Conservation (phyloP, 495 filamentous ascomycete genomes). For the Penicillium macrosclerotiorum region DNA sequence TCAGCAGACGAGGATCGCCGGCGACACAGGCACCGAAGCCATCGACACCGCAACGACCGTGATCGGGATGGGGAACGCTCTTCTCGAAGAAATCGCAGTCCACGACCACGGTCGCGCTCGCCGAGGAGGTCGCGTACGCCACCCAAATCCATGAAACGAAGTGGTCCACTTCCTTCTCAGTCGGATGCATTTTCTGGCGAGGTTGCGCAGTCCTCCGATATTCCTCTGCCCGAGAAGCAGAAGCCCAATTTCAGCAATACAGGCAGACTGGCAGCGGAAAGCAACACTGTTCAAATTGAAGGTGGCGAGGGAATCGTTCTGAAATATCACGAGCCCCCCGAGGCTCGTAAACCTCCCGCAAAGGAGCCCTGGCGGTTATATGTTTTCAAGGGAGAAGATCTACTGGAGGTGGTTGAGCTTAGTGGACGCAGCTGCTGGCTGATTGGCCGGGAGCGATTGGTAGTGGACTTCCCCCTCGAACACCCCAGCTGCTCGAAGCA, state of each 20-base stretch:
- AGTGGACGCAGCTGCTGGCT: constrained; percentile 82
- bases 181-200: constrained; percentile 62
- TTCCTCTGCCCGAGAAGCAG: constrained; percentile 61
- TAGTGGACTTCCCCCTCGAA: constrained; percentile 81
- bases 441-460: constrained; percentile 71
- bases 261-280: constrained; percentile 81
- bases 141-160: constrained; percentile 33
- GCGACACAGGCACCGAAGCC: constrained; percentile 33
- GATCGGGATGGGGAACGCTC: constrained; percentile 23
- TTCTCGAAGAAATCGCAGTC: constrained; percentile 26
- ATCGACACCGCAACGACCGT: constrained; percentile 28
- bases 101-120: constrained; percentile 34
- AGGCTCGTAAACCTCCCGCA: constrained; percentile 81
- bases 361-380: constrained; percentile 85
- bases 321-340: constrained; percentile 94
- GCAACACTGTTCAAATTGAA: constrained; percentile 75
- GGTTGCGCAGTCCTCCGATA: constrained; percentile 33
- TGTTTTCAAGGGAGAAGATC: constrained; percentile 81
- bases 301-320: constrained; percentile 64
- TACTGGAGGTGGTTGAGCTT: constrained; percentile 78
- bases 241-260: constrained; percentile 83
- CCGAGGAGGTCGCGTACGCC: constrained; percentile 29
- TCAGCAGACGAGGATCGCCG: constrained; percentile 25
- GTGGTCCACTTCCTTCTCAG: constrained; percentile 68
- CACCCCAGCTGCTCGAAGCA: constrained; percentile 93